Percentiles rank a stretch among this genome's conserved stretches.
Evolutionary conservation across 805 yeast genomes (phyloP).

Genomic region (Cyberlindnera petersonii): DNA sequence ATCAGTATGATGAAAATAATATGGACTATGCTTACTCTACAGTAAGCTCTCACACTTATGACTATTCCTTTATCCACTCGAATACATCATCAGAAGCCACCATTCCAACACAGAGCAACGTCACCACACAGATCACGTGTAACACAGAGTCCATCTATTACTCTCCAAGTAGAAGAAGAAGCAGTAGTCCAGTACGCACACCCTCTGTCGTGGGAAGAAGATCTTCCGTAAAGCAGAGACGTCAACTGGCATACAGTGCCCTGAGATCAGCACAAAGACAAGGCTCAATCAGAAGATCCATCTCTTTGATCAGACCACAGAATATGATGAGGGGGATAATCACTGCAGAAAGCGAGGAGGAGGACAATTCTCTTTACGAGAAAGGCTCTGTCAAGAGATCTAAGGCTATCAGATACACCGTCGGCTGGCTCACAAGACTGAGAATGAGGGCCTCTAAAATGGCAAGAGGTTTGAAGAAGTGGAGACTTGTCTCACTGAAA

Average conservation of each 20-base stretch:
- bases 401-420: constrained; percentile 35
- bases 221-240: constrained; percentile 9
- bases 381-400: constrained; percentile 30
- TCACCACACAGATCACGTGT: constrained; percentile 29
- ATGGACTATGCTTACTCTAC: background rate
- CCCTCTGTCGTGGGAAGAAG: constrained; percentile 8
- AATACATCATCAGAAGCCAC: constrained; percentile 6
- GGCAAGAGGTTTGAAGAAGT: constrained; percentile 24
- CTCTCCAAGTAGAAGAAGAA: no score
- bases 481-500: constrained; percentile 29
- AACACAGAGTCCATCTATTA: no score
- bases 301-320: background rate
- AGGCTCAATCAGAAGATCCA: background rate
- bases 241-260: constrained; percentile 8
- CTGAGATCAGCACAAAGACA: constrained; percentile 3
- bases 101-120: constrained; percentile 22
- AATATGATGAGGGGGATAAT: constrained; percentile 1
- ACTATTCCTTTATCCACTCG: constrained; percentile 3
- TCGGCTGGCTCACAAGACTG: constrained; percentile 35
- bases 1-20: constrained; percentile 1
- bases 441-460: constrained; percentile 26
- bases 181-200: no score
- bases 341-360: constrained; percentile 7
- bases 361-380: constrained; percentile 16
- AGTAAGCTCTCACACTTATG: constrained; percentile 1